Conservation (phyloP, 169 alveolate species). For the Babesia sp. region DNA sequence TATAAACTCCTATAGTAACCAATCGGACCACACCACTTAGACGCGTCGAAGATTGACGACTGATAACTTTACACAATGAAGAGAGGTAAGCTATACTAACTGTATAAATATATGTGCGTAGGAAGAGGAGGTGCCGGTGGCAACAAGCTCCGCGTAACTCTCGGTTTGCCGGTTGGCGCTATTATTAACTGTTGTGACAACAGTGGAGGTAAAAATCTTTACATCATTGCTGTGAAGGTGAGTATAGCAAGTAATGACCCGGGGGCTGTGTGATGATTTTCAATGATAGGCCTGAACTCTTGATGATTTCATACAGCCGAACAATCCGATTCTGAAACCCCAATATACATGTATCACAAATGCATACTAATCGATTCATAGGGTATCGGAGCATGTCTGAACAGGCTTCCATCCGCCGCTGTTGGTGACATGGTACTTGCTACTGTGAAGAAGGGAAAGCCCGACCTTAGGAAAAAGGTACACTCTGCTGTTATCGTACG, state of each 20-base stretch:
- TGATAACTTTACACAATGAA: conserved; percentile 32
- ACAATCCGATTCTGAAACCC: conserved; percentile 44
- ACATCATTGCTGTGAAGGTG: conserved; percentile 95
- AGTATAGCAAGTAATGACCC: neutral
- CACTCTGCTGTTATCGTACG: conserved; percentile 97
- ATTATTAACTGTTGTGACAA: conserved; percentile 98
- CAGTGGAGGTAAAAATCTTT: conserved; percentile 98
- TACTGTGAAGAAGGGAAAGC: conserved; percentile 98
- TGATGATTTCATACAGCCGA: conserved; percentile 51
- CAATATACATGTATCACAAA: neutral
- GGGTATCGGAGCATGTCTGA: conserved; percentile 95
- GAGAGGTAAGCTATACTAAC: conserved; percentile 48
- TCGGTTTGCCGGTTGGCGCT: conserved; percentile 97
- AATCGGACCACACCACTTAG: conserved; percentile 25
- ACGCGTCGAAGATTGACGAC: neutral
- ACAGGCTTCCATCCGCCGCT: conserved; percentile 98
- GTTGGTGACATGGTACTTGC: conserved; percentile 99
- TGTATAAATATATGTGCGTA: neutral
- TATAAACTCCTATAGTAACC: neutral
- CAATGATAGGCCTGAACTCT: conserved; percentile 58
- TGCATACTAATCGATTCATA: conserved; percentile 5
- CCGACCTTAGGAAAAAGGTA: conserved; percentile 98
- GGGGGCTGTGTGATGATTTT: conserved; percentile 18
- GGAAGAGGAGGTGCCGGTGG: conserved; percentile 82
- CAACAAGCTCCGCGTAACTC: conserved; percentile 84